Conservation (phyloP, 2,329 filamentous ascomycete genomes). For the Colletotrichum sp. region DNA sequence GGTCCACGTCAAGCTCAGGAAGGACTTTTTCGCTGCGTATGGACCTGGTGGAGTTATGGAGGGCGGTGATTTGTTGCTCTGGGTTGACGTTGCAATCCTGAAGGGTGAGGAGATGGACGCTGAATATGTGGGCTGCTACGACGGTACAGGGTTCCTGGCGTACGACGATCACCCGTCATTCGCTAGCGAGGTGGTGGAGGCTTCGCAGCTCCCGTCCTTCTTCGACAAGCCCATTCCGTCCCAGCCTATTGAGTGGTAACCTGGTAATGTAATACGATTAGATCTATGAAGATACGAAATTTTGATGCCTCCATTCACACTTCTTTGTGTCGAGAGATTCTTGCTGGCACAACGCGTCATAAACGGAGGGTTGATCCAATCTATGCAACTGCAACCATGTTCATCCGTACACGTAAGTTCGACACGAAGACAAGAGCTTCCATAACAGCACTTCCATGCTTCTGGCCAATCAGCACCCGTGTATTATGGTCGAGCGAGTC, state of each 20-base stretch:
- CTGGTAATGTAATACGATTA: background rate
- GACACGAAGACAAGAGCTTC: background rate
- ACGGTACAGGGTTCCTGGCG: conserved; percentile 10
- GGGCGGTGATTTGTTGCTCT: conserved; percentile 12
- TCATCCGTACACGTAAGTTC: background rate
- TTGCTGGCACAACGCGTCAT: background rate
- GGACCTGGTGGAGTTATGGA: conserved; percentile 14
- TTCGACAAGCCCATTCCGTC: conserved; percentile 7
- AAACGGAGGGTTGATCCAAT: background rate
- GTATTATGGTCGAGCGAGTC: background rate
- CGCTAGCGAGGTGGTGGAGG: background rate
- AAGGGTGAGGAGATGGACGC: conserved; percentile 18
- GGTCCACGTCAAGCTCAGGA: conserved; percentile 16
- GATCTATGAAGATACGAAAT: background rate
- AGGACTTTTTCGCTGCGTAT: conserved; percentile 10
- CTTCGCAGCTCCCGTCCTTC: background rate
- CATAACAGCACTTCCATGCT: background rate
- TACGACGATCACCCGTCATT: conserved; percentile 9
- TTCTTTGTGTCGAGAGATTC: background rate
- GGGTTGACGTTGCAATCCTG: conserved; percentile 11
- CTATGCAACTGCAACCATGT: background rate
- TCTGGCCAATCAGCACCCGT: background rate
- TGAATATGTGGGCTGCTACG: conserved; percentile 16
- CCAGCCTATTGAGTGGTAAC: conserved; percentile 11
- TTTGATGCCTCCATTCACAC: background rate